These are phyloP conservation scores for Penicillium canescens DNA, from an alignment of 495 filamentous ascomycete species.

Conservation along the genomic window DNA sequence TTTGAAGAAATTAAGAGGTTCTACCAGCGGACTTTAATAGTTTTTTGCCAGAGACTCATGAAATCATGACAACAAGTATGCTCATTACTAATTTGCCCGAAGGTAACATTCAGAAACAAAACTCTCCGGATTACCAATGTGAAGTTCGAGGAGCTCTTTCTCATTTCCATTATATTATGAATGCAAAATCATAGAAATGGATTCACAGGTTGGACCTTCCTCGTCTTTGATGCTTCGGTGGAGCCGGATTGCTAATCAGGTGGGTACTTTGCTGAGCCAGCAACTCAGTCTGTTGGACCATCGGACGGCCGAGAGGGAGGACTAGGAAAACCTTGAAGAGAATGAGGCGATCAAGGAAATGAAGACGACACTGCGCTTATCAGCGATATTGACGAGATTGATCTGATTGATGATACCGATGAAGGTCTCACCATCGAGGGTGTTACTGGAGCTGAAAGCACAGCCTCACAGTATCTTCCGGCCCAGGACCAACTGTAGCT, in stretches of 20 bases:
- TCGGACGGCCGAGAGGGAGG: no score
- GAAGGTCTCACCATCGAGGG: no score
- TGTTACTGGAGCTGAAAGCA: no score
- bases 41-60: neutral
- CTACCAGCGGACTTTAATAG: neutral
- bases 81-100: constrained; percentile 6
- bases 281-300: no score
- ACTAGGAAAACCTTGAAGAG: no score
- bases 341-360: no score
- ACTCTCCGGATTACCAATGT: constrained; percentile 3
- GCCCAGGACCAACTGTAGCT: no score
- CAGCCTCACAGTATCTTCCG: no score
- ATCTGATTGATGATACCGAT: no score
- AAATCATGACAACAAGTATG: neutral
- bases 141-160: neutral
- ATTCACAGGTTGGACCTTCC: constrained; percentile 7
- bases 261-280: neutral
- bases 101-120: neutral
- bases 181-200: neutral
- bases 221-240: neutral
- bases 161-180: neutral
- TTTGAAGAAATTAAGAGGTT: neutral
- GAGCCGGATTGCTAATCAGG: constrained; percentile 1
- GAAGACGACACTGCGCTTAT: no score
- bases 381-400: no score